Base-by-base conservation (phyloP, 140 eudicot species). In the Artemisia princeps region DNA sequence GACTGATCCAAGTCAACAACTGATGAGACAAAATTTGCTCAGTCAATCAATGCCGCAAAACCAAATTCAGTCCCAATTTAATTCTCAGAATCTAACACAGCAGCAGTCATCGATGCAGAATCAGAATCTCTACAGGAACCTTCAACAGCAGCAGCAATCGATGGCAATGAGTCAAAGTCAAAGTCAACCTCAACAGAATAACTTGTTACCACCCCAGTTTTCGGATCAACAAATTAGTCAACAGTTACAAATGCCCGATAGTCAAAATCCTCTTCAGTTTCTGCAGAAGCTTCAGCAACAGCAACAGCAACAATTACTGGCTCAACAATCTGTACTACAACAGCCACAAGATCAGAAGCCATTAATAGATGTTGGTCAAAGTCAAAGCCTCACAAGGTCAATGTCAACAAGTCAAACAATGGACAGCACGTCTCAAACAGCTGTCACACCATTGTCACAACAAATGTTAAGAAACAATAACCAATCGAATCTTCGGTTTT, bases 281-380 rank as follows among this genome's bases (percentile, higher is more conserved):
- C 40, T 89, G 50, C 95, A 86, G 68, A 89, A 84, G 83, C 81
- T 83, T 70, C 87, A 78, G 52, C 89, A 82, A 65, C 96, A 78
- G 52, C 89, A 24, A 24, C 28, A 88, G 40, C 94, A 74, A 66
- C 56, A 73, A 14, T 46, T 66, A 46, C 33, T 74, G 30, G 67
- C 48, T 28, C 78, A 74, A 26, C 91, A 87, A 55, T 76, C 89
- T 24, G 67, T 56, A 19, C 62, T 76, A 33, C 86, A 81, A 69
- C 84, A 81, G 60, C 40, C 72, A 10, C 88, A 87, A 62, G 68
- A 70, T 55, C 83, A 70, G 74, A 86, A 73, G 74, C 87, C 75
- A 70, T 68, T 64, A 37, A 13, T 72, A 6, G 89, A 81, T 46
- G 69, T 40, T 4, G 17, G 48, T 16, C 60, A 10, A 14, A 65